These are phyloP conservation scores for Apiospora arundinis DNA, from an alignment of 2,329 filamentous ascomycete species.

Conservation along the genomic window DNA sequence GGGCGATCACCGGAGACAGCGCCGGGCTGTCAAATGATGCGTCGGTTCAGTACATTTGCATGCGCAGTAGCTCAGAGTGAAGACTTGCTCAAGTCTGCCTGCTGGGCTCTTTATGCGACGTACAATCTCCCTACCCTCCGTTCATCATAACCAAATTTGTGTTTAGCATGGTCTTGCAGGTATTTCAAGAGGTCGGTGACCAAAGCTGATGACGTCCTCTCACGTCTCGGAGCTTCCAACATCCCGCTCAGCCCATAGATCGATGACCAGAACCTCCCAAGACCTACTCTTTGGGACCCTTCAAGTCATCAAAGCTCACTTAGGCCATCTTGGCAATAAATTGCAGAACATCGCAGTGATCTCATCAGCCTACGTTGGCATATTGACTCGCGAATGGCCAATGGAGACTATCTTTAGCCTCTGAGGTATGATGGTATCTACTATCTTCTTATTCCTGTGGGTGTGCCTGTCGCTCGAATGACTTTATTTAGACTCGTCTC, in stretches of 20 bases:
- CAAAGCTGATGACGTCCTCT: background rate
- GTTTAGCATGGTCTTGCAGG: too few relatives aligned
- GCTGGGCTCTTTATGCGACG: background rate
- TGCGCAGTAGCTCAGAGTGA: background rate
- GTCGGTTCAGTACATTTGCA: background rate
- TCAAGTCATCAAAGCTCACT: background rate
- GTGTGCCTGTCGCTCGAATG: background rate
- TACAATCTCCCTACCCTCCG: background rate
- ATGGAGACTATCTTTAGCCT: background rate
- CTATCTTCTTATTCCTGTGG: background rate
- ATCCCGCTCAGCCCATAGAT: background rate
- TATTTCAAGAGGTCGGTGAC: background rate
- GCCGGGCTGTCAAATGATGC: background rate
- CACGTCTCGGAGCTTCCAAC: background rate
- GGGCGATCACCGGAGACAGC: background rate
- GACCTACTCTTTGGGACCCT: background rate
- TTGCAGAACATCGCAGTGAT: background rate
- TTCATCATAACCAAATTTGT: background rate
- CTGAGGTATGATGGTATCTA: background rate
- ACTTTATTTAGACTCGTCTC: background rate
- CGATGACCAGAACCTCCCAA: background rate
- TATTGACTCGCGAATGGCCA: background rate
- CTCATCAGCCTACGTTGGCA: background rate
- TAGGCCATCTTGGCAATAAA: background rate
- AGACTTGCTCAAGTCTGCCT: background rate